These are phyloP conservation scores for Xylaria sp. DNA, from an alignment of 2,329 filamentous ascomycete genomes.

Conservation along the genomic window DNA sequence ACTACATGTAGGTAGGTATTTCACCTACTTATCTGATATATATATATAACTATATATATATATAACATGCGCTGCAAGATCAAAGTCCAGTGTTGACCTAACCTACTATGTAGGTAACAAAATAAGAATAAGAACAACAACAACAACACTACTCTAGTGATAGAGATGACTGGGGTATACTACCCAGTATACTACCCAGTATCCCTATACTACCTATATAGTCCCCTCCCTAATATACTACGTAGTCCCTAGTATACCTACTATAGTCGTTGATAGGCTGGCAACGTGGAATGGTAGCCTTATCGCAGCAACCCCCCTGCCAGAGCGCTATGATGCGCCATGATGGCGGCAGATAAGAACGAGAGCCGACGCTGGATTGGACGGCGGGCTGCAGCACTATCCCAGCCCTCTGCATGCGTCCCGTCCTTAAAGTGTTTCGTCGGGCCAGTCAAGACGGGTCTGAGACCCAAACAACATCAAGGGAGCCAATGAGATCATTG, in stretches of 20 bases:
- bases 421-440: slow-evolving; percentile 30
- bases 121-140: neutral
- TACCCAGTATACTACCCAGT: no score
- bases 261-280: neutral
- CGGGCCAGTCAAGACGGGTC: slow-evolving; percentile 29
- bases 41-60: no score
- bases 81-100: no score
- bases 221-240: no score
- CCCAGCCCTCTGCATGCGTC: slow-evolving; percentile 30
- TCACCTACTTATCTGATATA: no score
- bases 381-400: slow-evolving; percentile 25
- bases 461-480: slow-evolving; percentile 18
- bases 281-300: slow-evolving; percentile 30
- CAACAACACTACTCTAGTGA: neutral
- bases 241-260: no score
- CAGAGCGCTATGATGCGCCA: slow-evolving; percentile 31
- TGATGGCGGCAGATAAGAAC: slow-evolving; percentile 46
- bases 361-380: slow-evolving; percentile 44
- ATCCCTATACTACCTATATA: no score
- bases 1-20: neutral
- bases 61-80: no score
- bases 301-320: slow-evolving; percentile 47
- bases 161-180: neutral
- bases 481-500: slow-evolving; percentile 30
- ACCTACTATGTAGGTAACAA: neutral